These are phyloP conservation scores for Aspergillus nidulans DNA, from an alignment of 495 filamentous ascomycete genomes.

Conservation along the genomic window DNA sequence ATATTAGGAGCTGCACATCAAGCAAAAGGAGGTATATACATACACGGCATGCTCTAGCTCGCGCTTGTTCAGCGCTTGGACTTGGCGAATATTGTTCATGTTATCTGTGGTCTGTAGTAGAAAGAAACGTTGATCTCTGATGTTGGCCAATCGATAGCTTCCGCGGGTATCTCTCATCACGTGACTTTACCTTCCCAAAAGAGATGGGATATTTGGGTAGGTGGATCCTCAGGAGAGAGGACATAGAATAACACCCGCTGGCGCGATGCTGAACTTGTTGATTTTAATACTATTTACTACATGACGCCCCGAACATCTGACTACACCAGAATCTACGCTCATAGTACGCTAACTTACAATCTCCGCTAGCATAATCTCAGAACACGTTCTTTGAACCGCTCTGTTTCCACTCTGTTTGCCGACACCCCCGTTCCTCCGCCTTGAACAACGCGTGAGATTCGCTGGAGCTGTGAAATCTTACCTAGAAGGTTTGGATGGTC, in stretches of 20 bases:
- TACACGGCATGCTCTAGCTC: slow-evolving; percentile 86
- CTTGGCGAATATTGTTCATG: slow-evolving; percentile 92
- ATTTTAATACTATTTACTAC: not conserved
- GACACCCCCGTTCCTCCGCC: slow-evolving; percentile 4
- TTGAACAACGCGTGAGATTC: slow-evolving; percentile 17
- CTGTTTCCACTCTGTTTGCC: slow-evolving; percentile 11
- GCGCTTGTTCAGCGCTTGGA: slow-evolving; percentile 89
- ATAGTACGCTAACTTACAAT: not conserved
- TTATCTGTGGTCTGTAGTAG: not conserved
- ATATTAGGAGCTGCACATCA: slow-evolving; percentile 10
- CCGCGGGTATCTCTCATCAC: not conserved
- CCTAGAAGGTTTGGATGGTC: slow-evolving; percentile 29
- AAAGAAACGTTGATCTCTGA: not conserved
- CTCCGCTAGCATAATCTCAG: slow-evolving; percentile 1
- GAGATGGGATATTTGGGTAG: slow-evolving; percentile 7
- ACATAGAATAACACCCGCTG: not conserved
- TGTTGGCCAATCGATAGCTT: not conserved
- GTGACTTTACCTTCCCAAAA: slow-evolving; percentile 1
- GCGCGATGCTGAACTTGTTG: not conserved
- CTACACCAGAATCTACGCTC: not conserved
- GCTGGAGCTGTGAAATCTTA: slow-evolving; percentile 4
- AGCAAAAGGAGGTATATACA: slow-evolving; percentile 10
- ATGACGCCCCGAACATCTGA: not conserved
- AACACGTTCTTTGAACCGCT: slow-evolving; percentile 23
- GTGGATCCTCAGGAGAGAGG: slow-evolving; percentile 5